Conservation (phyloP, 345 rosid species). For the Corymbia maculata region DNA sequence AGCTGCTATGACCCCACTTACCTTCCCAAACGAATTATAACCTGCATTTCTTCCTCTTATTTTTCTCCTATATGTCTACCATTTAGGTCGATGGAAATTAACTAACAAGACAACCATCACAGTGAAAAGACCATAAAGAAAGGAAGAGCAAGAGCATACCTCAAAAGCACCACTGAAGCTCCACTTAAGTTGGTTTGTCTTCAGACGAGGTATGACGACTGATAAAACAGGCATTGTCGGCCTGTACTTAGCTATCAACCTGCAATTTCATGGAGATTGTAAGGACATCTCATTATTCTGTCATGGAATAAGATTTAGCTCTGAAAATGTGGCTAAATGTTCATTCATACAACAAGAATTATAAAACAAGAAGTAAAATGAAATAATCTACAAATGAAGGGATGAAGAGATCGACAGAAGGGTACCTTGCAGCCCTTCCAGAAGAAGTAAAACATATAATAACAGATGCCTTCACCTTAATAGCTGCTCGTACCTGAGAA, state of each 20-base stretch:
- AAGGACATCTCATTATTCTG: neutral
- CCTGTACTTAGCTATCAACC: slow-evolving; percentile 96
- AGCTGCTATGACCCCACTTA: neutral
- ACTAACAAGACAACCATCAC: neutral
- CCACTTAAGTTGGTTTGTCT: slow-evolving; percentile 96
- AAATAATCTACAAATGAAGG: neutral
- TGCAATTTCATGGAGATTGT: slow-evolving; percentile 13
- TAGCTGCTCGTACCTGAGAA: slow-evolving; percentile 89
- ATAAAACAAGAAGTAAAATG: neutral
- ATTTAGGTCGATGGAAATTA: neutral
- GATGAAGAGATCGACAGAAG: neutral
- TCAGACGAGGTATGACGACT: slow-evolving; percentile 94
- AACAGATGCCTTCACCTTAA: slow-evolving; percentile 95
- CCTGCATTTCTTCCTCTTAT: neutral
- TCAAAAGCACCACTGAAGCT: slow-evolving; percentile 97
- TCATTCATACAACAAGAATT: neutral
- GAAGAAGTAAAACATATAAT: slow-evolving; percentile 97
- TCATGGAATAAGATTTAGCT: neutral
- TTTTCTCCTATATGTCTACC: neutral
- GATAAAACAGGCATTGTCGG: slow-evolving; percentile 98
- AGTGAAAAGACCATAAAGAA: neutral
- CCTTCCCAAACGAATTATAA: neutral
- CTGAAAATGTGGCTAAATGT: neutral
- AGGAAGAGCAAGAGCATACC: slow-evolving; percentile 24
- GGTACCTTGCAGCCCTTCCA: slow-evolving; percentile 95